These are phyloP conservation scores for Epichloe coenophiala DNA, from an alignment of 2,329 filamentous ascomycete genomes.

Conservation along the genomic window DNA sequence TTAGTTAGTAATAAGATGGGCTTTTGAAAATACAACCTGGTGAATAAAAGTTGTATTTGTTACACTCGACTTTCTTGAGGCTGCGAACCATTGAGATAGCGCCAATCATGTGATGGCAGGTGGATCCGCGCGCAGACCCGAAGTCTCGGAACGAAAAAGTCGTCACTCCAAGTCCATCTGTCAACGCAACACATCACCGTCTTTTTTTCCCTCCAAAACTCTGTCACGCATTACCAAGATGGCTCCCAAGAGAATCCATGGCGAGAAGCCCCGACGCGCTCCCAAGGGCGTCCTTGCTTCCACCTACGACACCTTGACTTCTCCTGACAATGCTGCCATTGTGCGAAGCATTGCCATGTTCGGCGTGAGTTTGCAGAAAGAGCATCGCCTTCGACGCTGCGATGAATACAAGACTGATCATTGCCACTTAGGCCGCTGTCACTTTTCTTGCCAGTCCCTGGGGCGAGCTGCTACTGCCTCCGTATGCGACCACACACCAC, in stretches of 20 bases:
- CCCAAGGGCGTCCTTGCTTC: conserved; percentile 40
- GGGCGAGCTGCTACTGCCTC: conserved; percentile 54
- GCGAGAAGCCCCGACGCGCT: conserved; percentile 32
- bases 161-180: not conserved
- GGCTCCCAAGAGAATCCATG: conserved; percentile 47
- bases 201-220: not conserved
- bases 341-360: conserved; percentile 56
- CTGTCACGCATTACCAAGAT: conserved; percentile 24
- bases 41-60: too few species aligned
- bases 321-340: conserved; percentile 54
- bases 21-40: too few species aligned
- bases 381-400: not conserved
- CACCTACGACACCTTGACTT: conserved; percentile 49
- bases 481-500: conserved; percentile 28
- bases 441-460: conserved; percentile 55
- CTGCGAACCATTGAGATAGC: not conserved
- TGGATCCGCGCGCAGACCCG: not conserved
- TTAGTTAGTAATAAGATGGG: too few species aligned
- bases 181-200: not conserved
- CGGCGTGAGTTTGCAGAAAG: conserved; percentile 38
- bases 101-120: conserved; percentile 5
- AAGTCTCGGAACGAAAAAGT: not conserved
- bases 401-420: conserved; percentile 4
- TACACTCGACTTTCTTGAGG: too few species aligned
- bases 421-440: conserved; percentile 20